These are phyloP conservation scores for Grammothele lineata DNA, from an alignment of 768 basidiomycete species.

Conservation along the genomic window DNA sequence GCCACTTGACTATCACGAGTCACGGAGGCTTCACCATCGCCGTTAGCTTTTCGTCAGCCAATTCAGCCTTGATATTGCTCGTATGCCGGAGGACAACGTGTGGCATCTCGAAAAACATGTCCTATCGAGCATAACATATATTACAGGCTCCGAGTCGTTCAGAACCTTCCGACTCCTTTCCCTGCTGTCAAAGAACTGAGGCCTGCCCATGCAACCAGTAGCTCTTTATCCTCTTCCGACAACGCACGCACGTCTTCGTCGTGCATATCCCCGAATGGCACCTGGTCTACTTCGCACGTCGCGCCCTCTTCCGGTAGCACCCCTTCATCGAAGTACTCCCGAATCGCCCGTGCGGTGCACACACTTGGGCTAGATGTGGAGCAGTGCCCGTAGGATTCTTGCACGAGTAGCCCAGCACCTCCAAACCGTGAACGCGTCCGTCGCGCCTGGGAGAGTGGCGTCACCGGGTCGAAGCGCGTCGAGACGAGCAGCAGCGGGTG, in stretches of 20 bases:
- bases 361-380: neutral
- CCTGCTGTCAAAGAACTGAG: too few relatives aligned
- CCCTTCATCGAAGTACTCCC: conserved; percentile 1
- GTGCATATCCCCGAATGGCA: neutral
- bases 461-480: conserved; percentile 9
- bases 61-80: too few relatives aligned
- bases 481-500: conserved; percentile 7
- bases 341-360: neutral
- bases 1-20: too few relatives aligned
- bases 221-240: neutral
- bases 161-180: too few relatives aligned
- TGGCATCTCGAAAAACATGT: too few relatives aligned
- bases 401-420: conserved; percentile 9
- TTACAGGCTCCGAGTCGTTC: too few relatives aligned
- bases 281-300: conserved; percentile 2
- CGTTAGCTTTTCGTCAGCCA: too few relatives aligned
- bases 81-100: too few relatives aligned
- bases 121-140: too few relatives aligned
- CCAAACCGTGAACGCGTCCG: neutral
- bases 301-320: conserved; percentile 2
- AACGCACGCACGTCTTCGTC: neutral
- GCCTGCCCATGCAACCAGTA: neutral
- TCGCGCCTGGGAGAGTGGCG: conserved; percentile 7
- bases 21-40: too few relatives aligned
- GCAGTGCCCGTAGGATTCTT: conserved; percentile 10